A percentile compares a stretch with the other conserved stretches of the same genome.
Conservation (phyloP, 2,329 filamentous ascomycete species). For the Aureobasidium namibiae region DNA sequence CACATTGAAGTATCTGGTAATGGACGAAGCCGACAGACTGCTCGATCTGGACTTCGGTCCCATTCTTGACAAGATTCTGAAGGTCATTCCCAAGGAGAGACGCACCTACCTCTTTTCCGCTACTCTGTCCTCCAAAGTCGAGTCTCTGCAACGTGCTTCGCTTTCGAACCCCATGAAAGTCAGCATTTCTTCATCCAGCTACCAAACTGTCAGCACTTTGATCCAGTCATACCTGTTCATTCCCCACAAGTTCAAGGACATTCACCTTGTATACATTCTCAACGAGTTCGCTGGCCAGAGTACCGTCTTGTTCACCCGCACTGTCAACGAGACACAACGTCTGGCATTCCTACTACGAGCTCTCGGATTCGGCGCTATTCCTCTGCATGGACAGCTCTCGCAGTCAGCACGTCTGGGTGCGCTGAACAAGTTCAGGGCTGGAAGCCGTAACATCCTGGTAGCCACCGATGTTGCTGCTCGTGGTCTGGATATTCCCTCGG, state of each 20-base stretch:
- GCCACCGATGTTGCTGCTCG: slow-evolving; percentile 91
- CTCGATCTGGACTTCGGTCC: slow-evolving; percentile 93
- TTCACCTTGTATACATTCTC: slow-evolving; percentile 76
- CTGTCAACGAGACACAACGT: slow-evolving; percentile 83
- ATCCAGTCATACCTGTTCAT: slow-evolving; percentile 82
- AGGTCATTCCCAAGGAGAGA: slow-evolving; percentile 63
- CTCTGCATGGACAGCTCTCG: slow-evolving; percentile 78
- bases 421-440: slow-evolving; percentile 79
- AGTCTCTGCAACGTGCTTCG: slow-evolving; percentile 82
- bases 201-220: slow-evolving; percentile 45
- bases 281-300: slow-evolving; percentile 83
- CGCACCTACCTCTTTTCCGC: slow-evolving; percentile 87
- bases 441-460: slow-evolving; percentile 76
- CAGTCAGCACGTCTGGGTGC: slow-evolving; percentile 82
- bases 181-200: slow-evolving; percentile 71
- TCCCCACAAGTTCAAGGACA: slow-evolving; percentile 79
- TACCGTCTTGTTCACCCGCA: slow-evolving; percentile 84
- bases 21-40: slow-evolving; percentile 89
- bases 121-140: slow-evolving; percentile 89
- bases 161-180: slow-evolving; percentile 77
- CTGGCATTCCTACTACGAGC: slow-evolving; percentile 73
- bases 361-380: slow-evolving; percentile 78
- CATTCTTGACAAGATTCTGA: slow-evolving; percentile 85
- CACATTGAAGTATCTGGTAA: slow-evolving; percentile 76
- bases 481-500: slow-evolving; percentile 86